Evolutionary conservation across 2,329 filamentous ascomycete species (phyloP).

Genomic region (Fusarium anthophilum): DNA sequence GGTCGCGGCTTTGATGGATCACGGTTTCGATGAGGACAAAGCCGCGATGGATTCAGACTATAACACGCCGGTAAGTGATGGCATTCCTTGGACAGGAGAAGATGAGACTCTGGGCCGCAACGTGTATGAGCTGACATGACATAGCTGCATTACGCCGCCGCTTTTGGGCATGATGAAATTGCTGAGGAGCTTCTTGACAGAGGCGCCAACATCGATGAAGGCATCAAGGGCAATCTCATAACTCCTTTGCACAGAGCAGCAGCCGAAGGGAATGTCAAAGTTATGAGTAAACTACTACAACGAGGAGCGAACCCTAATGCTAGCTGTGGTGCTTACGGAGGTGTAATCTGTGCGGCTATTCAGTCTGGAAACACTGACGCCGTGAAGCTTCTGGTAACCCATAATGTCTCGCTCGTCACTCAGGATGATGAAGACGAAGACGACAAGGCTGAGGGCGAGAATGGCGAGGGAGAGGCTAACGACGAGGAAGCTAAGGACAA

Average conservation of each 20-base stretch:
- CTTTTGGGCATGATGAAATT: slow-evolving; percentile 8
- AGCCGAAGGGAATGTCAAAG: slow-evolving; percentile 49
- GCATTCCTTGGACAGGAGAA: background rate
- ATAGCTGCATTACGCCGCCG: slow-evolving; percentile 28
- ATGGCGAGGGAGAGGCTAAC: slow-evolving; percentile 17
- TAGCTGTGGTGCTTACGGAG: slow-evolving; percentile 37
- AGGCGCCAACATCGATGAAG: slow-evolving; percentile 39
- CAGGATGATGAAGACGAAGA: slow-evolving; percentile 29
- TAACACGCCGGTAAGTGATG: slow-evolving; percentile 48
- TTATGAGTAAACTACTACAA: slow-evolving; percentile 52
- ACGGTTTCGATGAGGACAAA: slow-evolving; percentile 50
- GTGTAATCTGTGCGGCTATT: slow-evolving; percentile 54
- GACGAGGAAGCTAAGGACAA: background rate
- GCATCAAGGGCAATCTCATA: slow-evolving; percentile 42
- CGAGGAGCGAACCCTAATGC: slow-evolving; percentile 52
- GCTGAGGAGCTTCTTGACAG: slow-evolving; percentile 24
- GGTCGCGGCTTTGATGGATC: slow-evolving; percentile 50
- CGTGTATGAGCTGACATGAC: background rate
- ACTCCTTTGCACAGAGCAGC: slow-evolving; percentile 55
- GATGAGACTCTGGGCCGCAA: background rate
- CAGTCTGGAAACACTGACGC: slow-evolving; percentile 53
- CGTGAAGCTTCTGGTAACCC: slow-evolving; percentile 52
- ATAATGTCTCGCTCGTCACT: slow-evolving; percentile 48
- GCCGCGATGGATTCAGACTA: slow-evolving; percentile 42
- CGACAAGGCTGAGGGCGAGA: background rate